Percentiles rank a stretch among this genome's conserved stretches.
Conservation (phyloP, 2,329 filamentous ascomycete species). For the Trichoderma simmonsii region DNA sequence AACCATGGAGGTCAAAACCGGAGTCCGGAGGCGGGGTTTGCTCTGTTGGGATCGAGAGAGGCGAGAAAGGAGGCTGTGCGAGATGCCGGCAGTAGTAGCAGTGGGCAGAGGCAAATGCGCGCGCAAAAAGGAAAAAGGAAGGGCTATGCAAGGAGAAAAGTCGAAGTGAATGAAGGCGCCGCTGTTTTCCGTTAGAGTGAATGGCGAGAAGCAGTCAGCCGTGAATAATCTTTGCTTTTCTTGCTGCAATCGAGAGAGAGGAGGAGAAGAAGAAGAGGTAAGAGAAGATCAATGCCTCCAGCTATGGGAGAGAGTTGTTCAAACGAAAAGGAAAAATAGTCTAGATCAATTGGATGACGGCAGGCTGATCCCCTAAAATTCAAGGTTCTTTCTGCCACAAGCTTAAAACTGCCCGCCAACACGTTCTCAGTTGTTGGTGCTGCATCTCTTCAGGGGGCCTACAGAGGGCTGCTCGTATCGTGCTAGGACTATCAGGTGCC, state of each 20-base stretch:
- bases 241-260: not conserved
- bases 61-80: slow-evolving; percentile 9
- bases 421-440: not conserved
- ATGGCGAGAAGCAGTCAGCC: not conserved
- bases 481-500: not conserved
- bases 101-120: not conserved
- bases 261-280: not conserved
- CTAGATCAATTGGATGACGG: not conserved
- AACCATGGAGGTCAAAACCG: not conserved
- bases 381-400: not conserved
- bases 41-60: not conserved
- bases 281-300: not conserved
- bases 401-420: not conserved
- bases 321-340: not conserved
- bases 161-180: not conserved
- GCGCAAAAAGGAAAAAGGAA: not conserved
- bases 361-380: not conserved
- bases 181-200: not conserved
- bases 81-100: not conserved
- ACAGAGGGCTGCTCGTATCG: not conserved
- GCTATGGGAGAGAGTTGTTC: not conserved
- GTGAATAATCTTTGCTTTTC: not conserved
- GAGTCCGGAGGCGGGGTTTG: not conserved
- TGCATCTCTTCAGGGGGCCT: not conserved
- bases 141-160: not conserved